These are phyloP conservation scores for Collybia sp. DNA, from an alignment of 768 basidiomycete genomes.

Conservation along the genomic window DNA sequence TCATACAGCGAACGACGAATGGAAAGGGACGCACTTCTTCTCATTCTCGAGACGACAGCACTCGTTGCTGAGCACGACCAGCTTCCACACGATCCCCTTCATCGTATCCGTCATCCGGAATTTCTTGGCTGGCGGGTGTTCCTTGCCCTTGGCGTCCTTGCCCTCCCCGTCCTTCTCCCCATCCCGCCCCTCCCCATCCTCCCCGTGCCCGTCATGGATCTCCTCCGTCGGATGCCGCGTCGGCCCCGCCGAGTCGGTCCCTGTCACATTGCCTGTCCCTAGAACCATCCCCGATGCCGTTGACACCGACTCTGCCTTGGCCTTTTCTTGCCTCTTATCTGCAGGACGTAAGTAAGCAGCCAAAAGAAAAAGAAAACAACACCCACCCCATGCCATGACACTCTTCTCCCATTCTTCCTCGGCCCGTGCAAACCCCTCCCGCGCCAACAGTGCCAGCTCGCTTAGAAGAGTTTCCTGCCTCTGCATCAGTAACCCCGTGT, in stretches of 20 bases:
- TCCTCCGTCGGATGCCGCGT: constrained; percentile 44
- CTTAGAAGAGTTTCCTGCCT: constrained; percentile 66
- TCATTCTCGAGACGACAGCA: constrained; percentile 66
- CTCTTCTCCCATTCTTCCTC: constrained; percentile 75
- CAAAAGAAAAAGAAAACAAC: not conserved
- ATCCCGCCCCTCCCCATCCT: constrained; percentile 6
- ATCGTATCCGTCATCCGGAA: constrained; percentile 78
- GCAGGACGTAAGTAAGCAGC: not conserved
- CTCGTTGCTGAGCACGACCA: constrained; percentile 80
- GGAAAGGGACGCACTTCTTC: constrained; percentile 43
- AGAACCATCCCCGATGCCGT: constrained; percentile 12
- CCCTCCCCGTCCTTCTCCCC: constrained; percentile 16
- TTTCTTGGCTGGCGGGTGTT: constrained; percentile 69
- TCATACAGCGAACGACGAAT: not conserved
- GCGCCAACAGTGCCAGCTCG: constrained; percentile 57
- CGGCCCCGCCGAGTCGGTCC: constrained; percentile 30
- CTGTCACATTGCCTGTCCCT: constrained; percentile 13
- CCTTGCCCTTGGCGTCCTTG: constrained; percentile 13
- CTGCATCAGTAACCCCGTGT: constrained; percentile 58
- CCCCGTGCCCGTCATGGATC: constrained; percentile 27
- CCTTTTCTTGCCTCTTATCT: constrained; percentile 59
- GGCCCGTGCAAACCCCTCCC: constrained; percentile 63
- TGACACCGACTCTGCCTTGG: constrained; percentile 24
- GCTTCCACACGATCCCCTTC: constrained; percentile 76
- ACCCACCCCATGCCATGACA: constrained; percentile 61